Evolutionary conservation across 108 stramenopile genomes (phyloP).

Genomic region (Pseudonitzschia multiseries): DNA sequence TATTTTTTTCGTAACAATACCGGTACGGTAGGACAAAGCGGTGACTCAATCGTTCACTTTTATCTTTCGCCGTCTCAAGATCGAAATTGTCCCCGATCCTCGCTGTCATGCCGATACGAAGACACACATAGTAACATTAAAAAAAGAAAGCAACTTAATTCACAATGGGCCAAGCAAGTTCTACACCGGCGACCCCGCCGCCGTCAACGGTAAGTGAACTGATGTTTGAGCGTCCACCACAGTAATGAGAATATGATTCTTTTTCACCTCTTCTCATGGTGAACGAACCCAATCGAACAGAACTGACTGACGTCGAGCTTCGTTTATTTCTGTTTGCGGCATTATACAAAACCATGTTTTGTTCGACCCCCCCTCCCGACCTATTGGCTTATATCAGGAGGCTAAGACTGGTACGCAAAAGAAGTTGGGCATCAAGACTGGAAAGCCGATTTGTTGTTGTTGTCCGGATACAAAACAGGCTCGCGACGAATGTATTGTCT

Average conservation of each 20-base stretch:
- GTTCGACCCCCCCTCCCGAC: too few relatives aligned
- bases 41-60: too few relatives aligned
- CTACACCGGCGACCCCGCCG: conserved; percentile 1
- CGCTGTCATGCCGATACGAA: too few relatives aligned
- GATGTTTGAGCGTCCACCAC: not conserved
- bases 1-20: too few relatives aligned
- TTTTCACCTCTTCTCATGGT: too few relatives aligned
- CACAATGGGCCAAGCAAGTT: conserved; percentile 5
- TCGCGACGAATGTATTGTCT: conserved; percentile 94
- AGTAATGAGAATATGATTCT: not conserved
- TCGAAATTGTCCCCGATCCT: too few relatives aligned
- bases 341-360: too few relatives aligned
- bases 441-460: conserved; percentile 98
- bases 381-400: not conserved
- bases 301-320: not conserved
- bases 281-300: not conserved
- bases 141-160: too few relatives aligned
- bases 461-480: conserved; percentile 97
- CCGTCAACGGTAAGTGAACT: not conserved
- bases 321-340: too few relatives aligned
- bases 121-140: too few relatives aligned
- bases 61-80: too few relatives aligned
- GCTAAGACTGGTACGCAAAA: conserved; percentile 26
- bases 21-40: too few relatives aligned
- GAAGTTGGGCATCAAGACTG: conserved; percentile 91